Percentiles rank a stretch among this genome's conserved stretches.
phyloP scores from a whole-genome alignment of 2,329 filamentous ascomycete species.

The Talaromyces albobiverticillius region DNA sequence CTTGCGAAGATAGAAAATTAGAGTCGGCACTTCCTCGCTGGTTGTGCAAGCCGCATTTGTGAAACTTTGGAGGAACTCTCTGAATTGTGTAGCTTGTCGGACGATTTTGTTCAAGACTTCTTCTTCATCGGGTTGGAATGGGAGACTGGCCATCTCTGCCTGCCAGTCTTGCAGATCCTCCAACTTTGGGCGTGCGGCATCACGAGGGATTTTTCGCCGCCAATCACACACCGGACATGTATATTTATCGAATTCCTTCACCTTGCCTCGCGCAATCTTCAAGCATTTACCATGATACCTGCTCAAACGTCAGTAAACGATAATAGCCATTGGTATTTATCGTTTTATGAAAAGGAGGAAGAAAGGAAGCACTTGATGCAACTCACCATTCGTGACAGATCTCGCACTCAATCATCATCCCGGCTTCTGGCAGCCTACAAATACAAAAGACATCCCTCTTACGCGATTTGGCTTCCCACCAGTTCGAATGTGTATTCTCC shows the following conservation, averaged over 20 bases:
- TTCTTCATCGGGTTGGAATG: constrained; percentile 96
- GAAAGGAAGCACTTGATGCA: background rate
- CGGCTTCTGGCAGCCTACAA: constrained; percentile 86
- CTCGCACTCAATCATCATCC: constrained; percentile 99
- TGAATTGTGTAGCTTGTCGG: constrained; percentile 77
- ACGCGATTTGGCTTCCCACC: constrained; percentile 49
- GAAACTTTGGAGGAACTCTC: constrained; percentile 74
- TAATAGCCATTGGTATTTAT: background rate
- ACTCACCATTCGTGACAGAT: constrained; percentile 93
- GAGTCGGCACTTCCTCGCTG: constrained; percentile 79
- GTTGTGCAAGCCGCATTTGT: constrained; percentile 80
- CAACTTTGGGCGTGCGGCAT: constrained; percentile 90
- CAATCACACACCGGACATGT: constrained; percentile 98
- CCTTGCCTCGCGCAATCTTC: constrained; percentile 94
- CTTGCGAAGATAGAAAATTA: constrained; percentile 94
- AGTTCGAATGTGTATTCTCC: constrained; percentile 35
- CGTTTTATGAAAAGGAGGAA: background rate
- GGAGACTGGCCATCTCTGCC: constrained; percentile 73
- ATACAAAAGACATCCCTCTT: constrained; percentile 92
- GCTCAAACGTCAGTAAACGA: background rate
- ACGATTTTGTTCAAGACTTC: constrained; percentile 82
- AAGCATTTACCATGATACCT: constrained; percentile 98
- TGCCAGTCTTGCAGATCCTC: constrained; percentile 84
- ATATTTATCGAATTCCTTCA: constrained; percentile 98
- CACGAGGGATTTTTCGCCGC: constrained; percentile 92